Evolutionary conservation across 2,329 filamentous ascomycete genomes (phyloP), one percentile per base, ranked within the genome.

Genomic region (Colletotrichum liriopes): DNA sequence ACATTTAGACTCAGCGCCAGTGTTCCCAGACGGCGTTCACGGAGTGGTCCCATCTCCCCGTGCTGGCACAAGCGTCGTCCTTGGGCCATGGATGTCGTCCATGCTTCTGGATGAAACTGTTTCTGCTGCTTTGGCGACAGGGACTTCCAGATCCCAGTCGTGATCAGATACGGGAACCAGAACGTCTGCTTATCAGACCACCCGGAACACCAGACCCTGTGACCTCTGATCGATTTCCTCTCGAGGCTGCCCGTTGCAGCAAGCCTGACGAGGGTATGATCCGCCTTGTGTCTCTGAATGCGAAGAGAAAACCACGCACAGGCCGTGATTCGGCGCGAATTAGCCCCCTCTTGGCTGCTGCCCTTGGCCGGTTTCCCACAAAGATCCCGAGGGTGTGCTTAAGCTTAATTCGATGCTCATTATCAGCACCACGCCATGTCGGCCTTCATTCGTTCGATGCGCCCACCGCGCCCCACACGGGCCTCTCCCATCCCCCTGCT

Each of bases 361-460:
- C 47, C 52, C 59, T 65, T 60, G 54, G 59, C n/a, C 51, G 37
- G 26, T 56, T 60, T 70, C 61, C 59, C 54, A 55, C 37, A 54
- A 37, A 18, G 63, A 61, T 71, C 70, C 70, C 70, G 70, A 72
- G 41, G 59, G 67, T 70, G 65, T 64, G 70, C 70, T 72, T 72
- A 72, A 72, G 70, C 70, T 72, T 72, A 72, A 71, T 72, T 72
- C 70, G 70, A 69, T 64, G 52, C 70, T 70, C 59, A 59, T 47
- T 72, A 60, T 65, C 60, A 72, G 68, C 66, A 72, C 58, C 59
- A 61, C 59, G 70, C 66, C 70, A 65, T 55, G 35, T 58, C 59
- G 60, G 49, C 8, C 70, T 59, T 65, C 45, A 72, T 72, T 72
- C 70, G 70, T 65, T 70, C 59, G 61, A 70, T 23, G 32, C 37